These are phyloP conservation scores for Lagenidium sp. DNA, from an alignment of 352 stramenopile genomes.

Conservation along the genomic window DNA sequence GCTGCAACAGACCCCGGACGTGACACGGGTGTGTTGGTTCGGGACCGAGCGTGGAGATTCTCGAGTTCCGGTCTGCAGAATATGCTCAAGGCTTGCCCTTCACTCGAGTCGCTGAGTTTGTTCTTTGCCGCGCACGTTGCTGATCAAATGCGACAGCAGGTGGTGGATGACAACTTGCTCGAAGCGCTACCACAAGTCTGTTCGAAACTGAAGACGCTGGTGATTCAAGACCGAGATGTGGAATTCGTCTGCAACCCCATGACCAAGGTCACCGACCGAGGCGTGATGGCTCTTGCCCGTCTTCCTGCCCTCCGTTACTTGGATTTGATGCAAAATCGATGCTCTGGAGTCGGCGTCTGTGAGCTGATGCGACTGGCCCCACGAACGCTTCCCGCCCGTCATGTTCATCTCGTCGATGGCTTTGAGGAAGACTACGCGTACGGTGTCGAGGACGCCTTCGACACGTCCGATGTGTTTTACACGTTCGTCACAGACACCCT, in stretches of 20 bases:
- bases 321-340: no score
- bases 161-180: slow-evolving; percentile 5
- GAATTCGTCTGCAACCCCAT: neutral
- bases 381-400: no score
- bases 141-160: no score
- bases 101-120: no score
- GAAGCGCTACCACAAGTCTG: slow-evolving; percentile 12
- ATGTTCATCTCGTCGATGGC: no score
- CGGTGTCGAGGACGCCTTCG: no score
- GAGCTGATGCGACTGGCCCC: no score
- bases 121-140: no score
- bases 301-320: neutral
- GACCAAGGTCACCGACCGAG: neutral
- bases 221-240: neutral
- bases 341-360: no score
- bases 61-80: neutral
- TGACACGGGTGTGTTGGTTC: neutral
- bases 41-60: neutral
- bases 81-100: neutral
- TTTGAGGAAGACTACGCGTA: no score
- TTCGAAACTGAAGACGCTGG: neutral
- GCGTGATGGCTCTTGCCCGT: neutral
- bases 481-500: no score
- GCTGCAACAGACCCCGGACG: neutral
- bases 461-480: no score